These are phyloP conservation scores for Hyaloperonospora brassicae DNA, from an alignment of 352 stramenopile species.

Conservation along the genomic window DNA sequence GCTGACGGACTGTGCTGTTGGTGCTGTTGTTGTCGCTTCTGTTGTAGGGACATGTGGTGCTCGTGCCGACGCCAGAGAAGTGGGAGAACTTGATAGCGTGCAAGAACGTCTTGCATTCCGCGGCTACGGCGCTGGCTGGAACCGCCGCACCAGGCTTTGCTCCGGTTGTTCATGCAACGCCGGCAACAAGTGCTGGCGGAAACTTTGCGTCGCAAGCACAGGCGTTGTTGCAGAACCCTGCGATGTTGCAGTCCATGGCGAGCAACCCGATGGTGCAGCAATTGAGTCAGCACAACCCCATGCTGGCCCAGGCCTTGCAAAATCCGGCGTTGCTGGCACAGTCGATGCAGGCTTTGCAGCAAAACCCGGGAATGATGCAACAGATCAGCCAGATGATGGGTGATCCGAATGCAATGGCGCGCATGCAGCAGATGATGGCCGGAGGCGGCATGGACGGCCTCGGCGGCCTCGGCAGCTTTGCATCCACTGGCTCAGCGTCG, in stretches of 20 bases:
- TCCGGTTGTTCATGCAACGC: conserved; percentile 12
- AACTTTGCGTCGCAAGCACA: conserved; percentile 53
- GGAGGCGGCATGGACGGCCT: conserved; percentile 20
- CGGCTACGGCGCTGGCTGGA: conserved; percentile 9
- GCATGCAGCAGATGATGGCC: conserved; percentile 66
- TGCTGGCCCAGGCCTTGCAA: conserved; percentile 68
- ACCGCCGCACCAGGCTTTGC: background rate
- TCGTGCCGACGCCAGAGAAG: conserved; percentile 59
- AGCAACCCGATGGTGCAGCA: conserved; percentile 73
- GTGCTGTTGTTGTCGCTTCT: background rate
- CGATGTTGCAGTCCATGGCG: conserved; percentile 57
- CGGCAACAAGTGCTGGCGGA: conserved; percentile 17
- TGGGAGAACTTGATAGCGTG: conserved; percentile 66
- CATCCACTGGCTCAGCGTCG: conserved; percentile 25
- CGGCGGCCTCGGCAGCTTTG: conserved; percentile 17
- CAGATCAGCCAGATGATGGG: conserved; percentile 78
- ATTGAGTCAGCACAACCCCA: conserved; percentile 70
- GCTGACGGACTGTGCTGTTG: background rate
- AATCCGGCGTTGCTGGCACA: conserved; percentile 66
- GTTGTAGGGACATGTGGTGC: conserved; percentile 48
- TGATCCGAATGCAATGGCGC: conserved; percentile 58
- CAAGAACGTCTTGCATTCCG: conserved; percentile 64
- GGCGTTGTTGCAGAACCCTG: conserved; percentile 67
- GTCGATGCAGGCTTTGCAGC: conserved; percentile 58
- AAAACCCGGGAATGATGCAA: conserved; percentile 77